Conservation (phyloP, 305 asterid genomes). For the Fraxinus sp. region DNA sequence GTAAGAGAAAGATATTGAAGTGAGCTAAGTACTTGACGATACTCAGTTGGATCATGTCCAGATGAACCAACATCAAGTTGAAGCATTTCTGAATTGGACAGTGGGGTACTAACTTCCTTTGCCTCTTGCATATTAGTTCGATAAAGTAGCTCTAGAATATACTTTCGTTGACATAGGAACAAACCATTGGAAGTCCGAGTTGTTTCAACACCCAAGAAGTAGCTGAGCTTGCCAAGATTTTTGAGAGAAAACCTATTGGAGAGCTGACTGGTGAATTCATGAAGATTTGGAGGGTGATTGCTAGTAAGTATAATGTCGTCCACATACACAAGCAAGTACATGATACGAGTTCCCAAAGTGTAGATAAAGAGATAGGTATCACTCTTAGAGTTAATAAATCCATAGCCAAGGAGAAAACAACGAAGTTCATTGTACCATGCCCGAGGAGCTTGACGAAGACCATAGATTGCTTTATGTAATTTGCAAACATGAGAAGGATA, state of each 20-base stretch:
- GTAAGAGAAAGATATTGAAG: not conserved
- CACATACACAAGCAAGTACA: not conserved
- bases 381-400: not conserved
- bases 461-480: conserved; percentile 1
- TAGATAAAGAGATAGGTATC: conserved; percentile 1
- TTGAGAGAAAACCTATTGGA: not conserved
- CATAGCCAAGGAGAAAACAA: not conserved
- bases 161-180: not conserved
- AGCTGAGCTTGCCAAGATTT: not conserved
- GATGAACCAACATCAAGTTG: not conserved
- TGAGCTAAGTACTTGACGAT: not conserved
- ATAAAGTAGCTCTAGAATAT: conserved; percentile 1
- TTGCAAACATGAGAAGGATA: not conserved
- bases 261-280: not conserved
- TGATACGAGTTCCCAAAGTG: not conserved
- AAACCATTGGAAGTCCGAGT: not conserved
- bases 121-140: not conserved
- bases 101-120: not conserved
- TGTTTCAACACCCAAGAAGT: conserved; percentile 1
- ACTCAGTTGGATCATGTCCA: conserved; percentile 1
- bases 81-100: not conserved
- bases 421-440: not conserved
- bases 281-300: not conserved
- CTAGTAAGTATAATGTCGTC: not conserved
- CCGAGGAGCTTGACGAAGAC: not conserved